These are phyloP conservation scores for Tolypocladium inflatum DNA, from an alignment of 2,329 filamentous ascomycete species.

Conservation along the genomic window DNA sequence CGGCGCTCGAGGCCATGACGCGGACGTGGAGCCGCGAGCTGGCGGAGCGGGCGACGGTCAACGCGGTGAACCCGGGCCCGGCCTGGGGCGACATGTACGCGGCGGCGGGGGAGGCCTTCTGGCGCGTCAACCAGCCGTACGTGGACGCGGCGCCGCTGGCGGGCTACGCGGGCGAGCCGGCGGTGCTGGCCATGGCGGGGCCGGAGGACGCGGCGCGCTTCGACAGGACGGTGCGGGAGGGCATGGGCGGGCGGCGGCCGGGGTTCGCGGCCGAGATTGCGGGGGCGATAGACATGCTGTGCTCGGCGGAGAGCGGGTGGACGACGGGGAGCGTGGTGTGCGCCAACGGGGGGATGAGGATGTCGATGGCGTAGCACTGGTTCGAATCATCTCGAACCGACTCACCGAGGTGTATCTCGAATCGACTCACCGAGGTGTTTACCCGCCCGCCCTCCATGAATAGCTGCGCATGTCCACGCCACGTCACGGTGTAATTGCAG, in stretches of 20 bases:
- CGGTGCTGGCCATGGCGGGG: constrained; percentile 18
- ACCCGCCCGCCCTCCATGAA: not conserved
- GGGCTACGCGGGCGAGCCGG: constrained; percentile 20
- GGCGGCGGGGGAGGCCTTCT: constrained; percentile 21
- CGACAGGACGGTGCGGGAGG: constrained; percentile 20
- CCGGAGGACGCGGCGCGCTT: constrained; percentile 19
- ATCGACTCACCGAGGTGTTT: not conserved
- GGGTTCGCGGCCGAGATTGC: constrained; percentile 47
- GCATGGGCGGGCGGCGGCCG: constrained; percentile 23
- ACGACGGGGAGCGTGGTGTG: constrained; percentile 64
- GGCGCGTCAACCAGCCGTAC: constrained; percentile 28
- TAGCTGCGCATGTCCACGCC: not conserved
- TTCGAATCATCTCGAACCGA: not conserved
- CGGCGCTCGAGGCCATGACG: constrained; percentile 49
- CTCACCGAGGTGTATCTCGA: not conserved
- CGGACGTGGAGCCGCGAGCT: constrained; percentile 50
- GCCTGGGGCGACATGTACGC: constrained; percentile 45
- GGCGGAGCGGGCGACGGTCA: constrained; percentile 42
- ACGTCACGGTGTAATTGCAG: not conserved
- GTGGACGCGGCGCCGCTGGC: constrained; percentile 25
- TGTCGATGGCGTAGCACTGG: constrained; percentile 22
- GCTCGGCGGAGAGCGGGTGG: constrained; percentile 56
- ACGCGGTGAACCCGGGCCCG: constrained; percentile 48
- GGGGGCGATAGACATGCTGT: constrained; percentile 62
- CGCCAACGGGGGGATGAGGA: constrained; percentile 50